These are phyloP conservation scores for Saccharomyces pastorianus DNA, from an alignment of 1,139 yeast genomes.

Conservation along the genomic window DNA sequence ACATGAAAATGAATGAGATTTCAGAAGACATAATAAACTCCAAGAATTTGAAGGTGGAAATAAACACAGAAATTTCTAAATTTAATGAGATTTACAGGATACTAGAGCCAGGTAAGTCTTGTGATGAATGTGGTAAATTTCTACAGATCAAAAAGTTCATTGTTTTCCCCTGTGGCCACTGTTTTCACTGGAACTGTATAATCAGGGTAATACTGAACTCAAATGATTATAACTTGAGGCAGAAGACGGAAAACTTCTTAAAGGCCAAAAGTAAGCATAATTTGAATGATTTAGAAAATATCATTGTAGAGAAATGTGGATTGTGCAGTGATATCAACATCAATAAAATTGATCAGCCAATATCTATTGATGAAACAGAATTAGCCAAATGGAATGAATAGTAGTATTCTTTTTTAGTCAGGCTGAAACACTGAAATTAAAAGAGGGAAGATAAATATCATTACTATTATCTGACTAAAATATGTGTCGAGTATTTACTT, in stretches of 20 bases:
- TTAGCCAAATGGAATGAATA: constrained; percentile 19
- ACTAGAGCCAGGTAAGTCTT: constrained; percentile 78
- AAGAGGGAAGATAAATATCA: neutral
- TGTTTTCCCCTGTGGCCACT: constrained; percentile 84
- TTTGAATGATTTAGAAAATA: constrained; percentile 41
- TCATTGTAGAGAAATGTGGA: constrained; percentile 62
- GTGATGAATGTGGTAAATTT: constrained; percentile 61
- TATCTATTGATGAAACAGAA: constrained; percentile 24
- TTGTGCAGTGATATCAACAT: constrained; percentile 74
- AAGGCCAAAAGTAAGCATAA: constrained; percentile 30
- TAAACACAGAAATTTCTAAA: constrained; percentile 50
- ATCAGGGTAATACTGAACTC: constrained; percentile 51
- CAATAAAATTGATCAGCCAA: constrained; percentile 56
- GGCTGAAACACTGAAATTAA: neutral
- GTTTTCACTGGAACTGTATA: constrained; percentile 83
- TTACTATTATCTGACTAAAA: neutral
- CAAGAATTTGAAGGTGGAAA: constrained; percentile 50
- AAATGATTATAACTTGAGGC: constrained; percentile 61
- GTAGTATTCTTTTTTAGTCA: neutral
- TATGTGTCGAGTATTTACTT: neutral
- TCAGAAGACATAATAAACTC: constrained; percentile 75
- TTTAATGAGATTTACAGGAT: constrained; percentile 45
- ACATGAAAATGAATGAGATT: constrained; percentile 52
- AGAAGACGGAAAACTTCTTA: constrained; percentile 50
- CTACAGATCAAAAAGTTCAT: constrained; percentile 67